Base-by-base conservation (phyloP, 2,329 filamentous ascomycete species). In the Boeremia lycopersici region DNA sequence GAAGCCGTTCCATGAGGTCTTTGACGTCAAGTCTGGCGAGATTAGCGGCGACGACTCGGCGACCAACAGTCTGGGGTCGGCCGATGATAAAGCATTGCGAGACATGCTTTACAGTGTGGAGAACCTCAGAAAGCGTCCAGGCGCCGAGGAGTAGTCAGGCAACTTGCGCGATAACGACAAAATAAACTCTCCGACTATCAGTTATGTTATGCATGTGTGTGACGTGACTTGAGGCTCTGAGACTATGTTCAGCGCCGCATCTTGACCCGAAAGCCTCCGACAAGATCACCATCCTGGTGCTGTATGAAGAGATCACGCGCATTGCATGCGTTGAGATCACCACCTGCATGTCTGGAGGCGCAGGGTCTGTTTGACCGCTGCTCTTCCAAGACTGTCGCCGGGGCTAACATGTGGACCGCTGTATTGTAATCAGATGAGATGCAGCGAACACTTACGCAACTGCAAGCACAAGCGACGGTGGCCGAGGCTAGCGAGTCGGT, bases 101-200 rank as follows among this genome's bases (percentile, higher is more conserved):
- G 74, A 74, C 46, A 68, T 81, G 19, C 69, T 83, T 23, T 82
- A 82, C 64, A 74, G 72, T 26, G 69, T 81, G 38, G 77, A 77
- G 56, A 80, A 80, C 50, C 70, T 83, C 42, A 75, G 81, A 50
- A 84, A 83, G 67, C 74, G 79, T 48, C 74, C 73, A 65, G 74
- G 68, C 51, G 66, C 65, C 12, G 71, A 74, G 38, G 74, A 74
- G 54, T 71, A 72, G 65, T 49, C 43, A 58, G 31, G 43, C 34
- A 34, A 28, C 30, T 38, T 44, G 50, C 28, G 54, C 40, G 31
- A 53, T 13, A 36, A 25, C 40, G 19, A 26, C 38, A 34, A 45
- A 40, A 48, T 48, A 49, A 53, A 25, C 30, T 28, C 34, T 33
- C 26, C 17, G 35, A 28, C 38, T 52, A 34, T 53, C 13, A 15